These are phyloP conservation scores for Xerocomus nothofagi DNA, from an alignment of 1,284 basidiomycete species.

Conservation along the genomic window DNA sequence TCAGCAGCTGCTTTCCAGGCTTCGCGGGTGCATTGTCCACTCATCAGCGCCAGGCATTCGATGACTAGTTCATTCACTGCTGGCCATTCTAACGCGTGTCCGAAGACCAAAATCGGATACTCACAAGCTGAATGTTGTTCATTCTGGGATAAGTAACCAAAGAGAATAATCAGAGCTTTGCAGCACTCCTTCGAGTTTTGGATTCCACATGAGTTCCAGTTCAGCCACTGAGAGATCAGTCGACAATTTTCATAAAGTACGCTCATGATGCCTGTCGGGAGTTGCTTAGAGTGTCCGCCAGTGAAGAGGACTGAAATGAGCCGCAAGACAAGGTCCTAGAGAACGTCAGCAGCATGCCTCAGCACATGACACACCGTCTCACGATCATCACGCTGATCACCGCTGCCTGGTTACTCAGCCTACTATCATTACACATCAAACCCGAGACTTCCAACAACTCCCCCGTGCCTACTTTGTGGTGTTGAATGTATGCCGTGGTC, in stretches of 20 bases:
- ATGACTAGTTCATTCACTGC: slow-evolving; percentile 45
- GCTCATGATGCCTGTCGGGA: slow-evolving; percentile 17
- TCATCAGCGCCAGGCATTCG: slow-evolving; percentile 35
- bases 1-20: slow-evolving; percentile 24
- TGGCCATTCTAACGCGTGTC: neutral
- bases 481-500: slow-evolving; percentile 54
- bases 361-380: slow-evolving; percentile 9
- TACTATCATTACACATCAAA: neutral
- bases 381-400: slow-evolving; percentile 25
- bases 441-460: slow-evolving; percentile 2
- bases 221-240: slow-evolving; percentile 28
- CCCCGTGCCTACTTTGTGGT: slow-evolving; percentile 9
- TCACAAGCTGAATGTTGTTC: slow-evolving; percentile 30
- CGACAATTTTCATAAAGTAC: slow-evolving; percentile 24
- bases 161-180: slow-evolving; percentile 37
- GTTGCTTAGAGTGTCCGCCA: slow-evolving; percentile 8
- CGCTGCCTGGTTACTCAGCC: slow-evolving; percentile 5
- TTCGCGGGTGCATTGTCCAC: slow-evolving; percentile 13
- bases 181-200: slow-evolving; percentile 34
- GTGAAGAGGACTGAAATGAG: slow-evolving; percentile 21
- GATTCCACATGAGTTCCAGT: slow-evolving; percentile 25
- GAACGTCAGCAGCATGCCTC: slow-evolving; percentile 11
- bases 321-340: slow-evolving; percentile 28
- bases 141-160: slow-evolving; percentile 32
- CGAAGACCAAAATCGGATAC: slow-evolving; percentile 5